A percentile compares a stretch with the other conserved stretches of the same genome.
Evolutionary conservation across 2,329 filamentous ascomycete species (phyloP).

Genomic region (Alternaria metachromatica): DNA sequence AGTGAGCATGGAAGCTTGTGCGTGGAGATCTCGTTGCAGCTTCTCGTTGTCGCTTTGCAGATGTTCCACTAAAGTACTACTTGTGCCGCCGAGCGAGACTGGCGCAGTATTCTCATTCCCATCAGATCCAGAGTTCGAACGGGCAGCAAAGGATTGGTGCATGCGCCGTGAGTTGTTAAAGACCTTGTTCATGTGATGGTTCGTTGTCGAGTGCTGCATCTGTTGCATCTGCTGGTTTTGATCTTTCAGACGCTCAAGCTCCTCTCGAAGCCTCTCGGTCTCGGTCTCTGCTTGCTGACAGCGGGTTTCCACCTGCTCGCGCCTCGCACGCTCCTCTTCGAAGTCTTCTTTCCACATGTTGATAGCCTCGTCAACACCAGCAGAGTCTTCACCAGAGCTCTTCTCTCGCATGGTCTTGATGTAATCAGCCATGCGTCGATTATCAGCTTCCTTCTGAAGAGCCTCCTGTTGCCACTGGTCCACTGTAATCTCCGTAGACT

Average conservation of each 20-base stretch:
- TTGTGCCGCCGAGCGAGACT: slow-evolving; percentile 50
- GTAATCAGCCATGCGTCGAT: slow-evolving; percentile 82
- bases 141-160: slow-evolving; percentile 45
- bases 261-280: slow-evolving; percentile 81
- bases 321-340: slow-evolving; percentile 85
- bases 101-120: slow-evolving; percentile 40
- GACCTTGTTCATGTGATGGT: slow-evolving; percentile 45
- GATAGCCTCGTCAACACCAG: slow-evolving; percentile 50
- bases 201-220: slow-evolving; percentile 42
- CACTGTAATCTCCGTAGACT: slow-evolving; percentile 82
- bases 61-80: slow-evolving; percentile 80
- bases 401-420: slow-evolving; percentile 68
- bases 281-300: slow-evolving; percentile 91
- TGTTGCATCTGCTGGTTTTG: slow-evolving; percentile 46
- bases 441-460: slow-evolving; percentile 81
- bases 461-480: slow-evolving; percentile 81
- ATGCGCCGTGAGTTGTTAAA: slow-evolving; percentile 50
- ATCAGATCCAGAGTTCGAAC: slow-evolving; percentile 51
- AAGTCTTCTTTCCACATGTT: slow-evolving; percentile 96
- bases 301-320: slow-evolving; percentile 86
- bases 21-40: slow-evolving; percentile 87
- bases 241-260: slow-evolving; percentile 72
- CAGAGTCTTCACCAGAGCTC: slow-evolving; percentile 45
- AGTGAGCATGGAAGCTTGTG: slow-evolving; percentile 96
- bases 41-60: slow-evolving; percentile 92